phyloP scores from a whole-genome alignment of 1,284 basidiomycete genomes.

The Gymnopus androsaceus region DNA sequence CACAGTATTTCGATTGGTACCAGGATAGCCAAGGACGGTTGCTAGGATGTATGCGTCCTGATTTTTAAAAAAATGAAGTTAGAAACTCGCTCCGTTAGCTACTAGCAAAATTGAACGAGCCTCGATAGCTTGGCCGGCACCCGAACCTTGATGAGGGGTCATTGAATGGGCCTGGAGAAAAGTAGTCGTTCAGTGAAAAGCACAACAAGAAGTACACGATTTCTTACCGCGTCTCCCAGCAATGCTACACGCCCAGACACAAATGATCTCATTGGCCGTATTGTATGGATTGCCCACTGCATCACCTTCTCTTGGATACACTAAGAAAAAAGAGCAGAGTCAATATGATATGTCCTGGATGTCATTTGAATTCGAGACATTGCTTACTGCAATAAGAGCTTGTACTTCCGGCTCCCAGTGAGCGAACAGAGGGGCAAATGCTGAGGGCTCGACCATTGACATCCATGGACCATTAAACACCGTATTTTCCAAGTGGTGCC shows the following conservation, averaged over 20 bases:
- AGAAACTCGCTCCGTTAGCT: too few species aligned
- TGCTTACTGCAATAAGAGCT: slow-evolving; percentile 34
- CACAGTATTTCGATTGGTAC: slow-evolving; percentile 39
- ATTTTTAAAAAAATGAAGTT: not conserved
- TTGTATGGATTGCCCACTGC: slow-evolving; percentile 49
- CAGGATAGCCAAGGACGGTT: slow-evolving; percentile 44
- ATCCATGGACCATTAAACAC: slow-evolving; percentile 36
- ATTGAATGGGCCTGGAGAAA: slow-evolving; percentile 41
- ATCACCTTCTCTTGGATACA: slow-evolving; percentile 40
- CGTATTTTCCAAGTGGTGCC: slow-evolving; percentile 36
- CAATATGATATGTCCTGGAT: not conserved
- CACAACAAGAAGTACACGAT: not conserved
- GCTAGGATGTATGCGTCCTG: slow-evolving; percentile 40
- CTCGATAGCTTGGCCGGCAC: slow-evolving; percentile 43
- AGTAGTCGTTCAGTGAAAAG: not conserved
- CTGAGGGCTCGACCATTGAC: slow-evolving; percentile 27
- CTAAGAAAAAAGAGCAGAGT: slow-evolving; percentile 18
- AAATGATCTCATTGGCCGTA: slow-evolving; percentile 39
- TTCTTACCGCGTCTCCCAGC: slow-evolving; percentile 47
- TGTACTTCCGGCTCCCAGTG: slow-evolving; percentile 41
- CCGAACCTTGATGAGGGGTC: slow-evolving; percentile 41
- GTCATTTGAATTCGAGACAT: not conserved
- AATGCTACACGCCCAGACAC: slow-evolving; percentile 39
- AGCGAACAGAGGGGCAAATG: slow-evolving; percentile 29
- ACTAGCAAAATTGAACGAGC: slow-evolving; percentile 23